phyloP scores from a whole-genome alignment of 257 asterid species.

The Solanum arcanum region DNA sequence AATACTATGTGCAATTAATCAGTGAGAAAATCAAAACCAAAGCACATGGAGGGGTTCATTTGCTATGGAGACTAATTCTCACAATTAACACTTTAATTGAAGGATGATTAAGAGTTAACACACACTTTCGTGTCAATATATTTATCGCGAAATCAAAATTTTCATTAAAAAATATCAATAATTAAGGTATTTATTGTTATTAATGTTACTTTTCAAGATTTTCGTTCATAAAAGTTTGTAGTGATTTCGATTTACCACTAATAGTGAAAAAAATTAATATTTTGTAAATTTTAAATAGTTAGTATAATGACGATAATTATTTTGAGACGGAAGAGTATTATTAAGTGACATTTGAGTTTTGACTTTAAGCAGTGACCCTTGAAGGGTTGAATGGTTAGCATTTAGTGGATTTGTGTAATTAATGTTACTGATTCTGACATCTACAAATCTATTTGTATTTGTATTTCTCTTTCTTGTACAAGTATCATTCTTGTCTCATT shows the following conservation, averaged over 20 bases:
- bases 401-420: constrained; percentile 9
- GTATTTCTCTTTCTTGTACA: background rate
- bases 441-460: background rate
- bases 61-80: background rate
- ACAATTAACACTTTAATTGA: background rate
- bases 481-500: background rate
- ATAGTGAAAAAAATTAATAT: background rate
- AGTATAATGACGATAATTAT: background rate
- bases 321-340: too few species aligned
- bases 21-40: background rate
- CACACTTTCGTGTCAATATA: background rate
- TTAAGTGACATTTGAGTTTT: background rate
- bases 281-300: background rate
- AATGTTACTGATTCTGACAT: constrained; percentile 14
- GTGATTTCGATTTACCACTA: background rate
- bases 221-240: background rate
- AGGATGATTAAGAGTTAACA: background rate
- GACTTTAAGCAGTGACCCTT: background rate
- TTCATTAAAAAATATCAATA: rapidly evolving
- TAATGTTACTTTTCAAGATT: too few species aligned
- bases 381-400: background rate
- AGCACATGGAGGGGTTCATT: background rate
- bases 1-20: background rate
- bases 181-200: too few species aligned
- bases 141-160: background rate